Evolutionary conservation across 768 basidiomycete genomes (phyloP), one percentile per base, ranked within the genome.

Genomic region (Phylloporus arenicola): DNA sequence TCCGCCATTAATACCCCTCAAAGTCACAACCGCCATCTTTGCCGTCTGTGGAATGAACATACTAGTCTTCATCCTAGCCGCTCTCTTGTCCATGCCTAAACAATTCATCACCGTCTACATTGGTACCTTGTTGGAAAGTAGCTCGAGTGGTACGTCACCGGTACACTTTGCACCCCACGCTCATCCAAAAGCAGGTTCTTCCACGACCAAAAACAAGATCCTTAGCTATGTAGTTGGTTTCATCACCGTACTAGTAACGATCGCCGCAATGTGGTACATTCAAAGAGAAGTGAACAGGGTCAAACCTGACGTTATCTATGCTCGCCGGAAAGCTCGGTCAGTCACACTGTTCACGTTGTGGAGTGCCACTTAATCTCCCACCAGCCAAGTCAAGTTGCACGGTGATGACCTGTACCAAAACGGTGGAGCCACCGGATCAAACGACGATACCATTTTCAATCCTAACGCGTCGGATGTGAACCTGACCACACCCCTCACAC

Each of bases 81-180:
- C 92, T 4, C 69, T 92, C 57, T 71, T 93, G 16, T 89, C 90
- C 17, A 68, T 92, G 62, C 92, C 92, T 7, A 94, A 94, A 63
- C 92, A 96, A 65, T 85, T 96, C 58, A 79, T 92, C 57, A 89
- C 87, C 8, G 93, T 96, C 12, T 96, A 96, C 62, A 77, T 94
- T 14, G 92, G 92, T 31, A 90, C 89, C 27, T 73, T 88, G 25
- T 65, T 90, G n/a, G 80, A 86, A 55, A 70, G 22, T 20, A 20
- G 78, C 20, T 72, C 76, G 4, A 67, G 57, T 6, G 69, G 65
- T 62, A 43, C 29, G 54, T 56, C 6, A 17, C 20, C 13, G 46
- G 20, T 38, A 20, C 5, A 17, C 22, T 20, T 44, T 29, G 14
- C 12, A 4, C 11, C 25, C 6, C 51, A 31, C 45, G 39, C 35